These are phyloP conservation scores for Austroboletus eburneus DNA, from an alignment of 768 basidiomycete species.

Conservation along the genomic window DNA sequence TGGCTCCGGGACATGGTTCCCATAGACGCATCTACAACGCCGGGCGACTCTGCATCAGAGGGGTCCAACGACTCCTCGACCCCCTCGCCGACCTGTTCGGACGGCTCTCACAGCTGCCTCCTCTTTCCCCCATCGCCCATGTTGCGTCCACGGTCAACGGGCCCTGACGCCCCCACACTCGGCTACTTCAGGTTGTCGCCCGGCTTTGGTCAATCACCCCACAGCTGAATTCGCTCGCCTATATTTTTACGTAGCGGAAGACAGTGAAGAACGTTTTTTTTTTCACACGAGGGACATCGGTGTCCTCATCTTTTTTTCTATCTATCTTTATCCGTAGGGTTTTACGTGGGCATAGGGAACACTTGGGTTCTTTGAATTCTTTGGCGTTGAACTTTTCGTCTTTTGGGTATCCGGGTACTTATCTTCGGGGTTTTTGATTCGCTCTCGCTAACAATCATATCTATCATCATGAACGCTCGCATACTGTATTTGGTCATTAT, in stretches of 20 bases:
- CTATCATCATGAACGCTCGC: slow-evolving; percentile 15
- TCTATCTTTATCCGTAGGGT: slow-evolving; percentile 12
- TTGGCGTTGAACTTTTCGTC: not conserved
- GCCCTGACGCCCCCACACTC: slow-evolving; percentile 14
- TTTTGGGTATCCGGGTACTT: slow-evolving; percentile 10
- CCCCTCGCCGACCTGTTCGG: slow-evolving; percentile 22
- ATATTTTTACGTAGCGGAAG: slow-evolving; percentile 22
- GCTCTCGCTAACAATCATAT: slow-evolving; percentile 4
- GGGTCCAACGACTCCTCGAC: slow-evolving; percentile 6
- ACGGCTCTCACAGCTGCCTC: slow-evolving; percentile 9
- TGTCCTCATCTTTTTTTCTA: slow-evolving; percentile 5
- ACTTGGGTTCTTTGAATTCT: slow-evolving; percentile 4
- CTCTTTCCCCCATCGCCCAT: slow-evolving; percentile 17
- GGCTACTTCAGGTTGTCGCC: slow-evolving; percentile 7
- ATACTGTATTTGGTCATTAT: slow-evolving; percentile 19
- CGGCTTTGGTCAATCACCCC: slow-evolving; percentile 11
- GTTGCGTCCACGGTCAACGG: slow-evolving; percentile 22
- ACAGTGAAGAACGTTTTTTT: slow-evolving; percentile 23
- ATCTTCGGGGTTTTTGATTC: slow-evolving; percentile 6
- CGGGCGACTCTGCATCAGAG: slow-evolving; percentile 19
- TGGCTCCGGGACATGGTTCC: slow-evolving; percentile 68
- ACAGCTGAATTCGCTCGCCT: slow-evolving; percentile 12
- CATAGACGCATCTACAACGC: slow-evolving; percentile 6
- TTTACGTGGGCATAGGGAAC: slow-evolving; percentile 12
- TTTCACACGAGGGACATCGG: slow-evolving; percentile 19